Base-by-base conservation (phyloP, 129 eudicot genomes). In the Scalesia atractyloides region DNA sequence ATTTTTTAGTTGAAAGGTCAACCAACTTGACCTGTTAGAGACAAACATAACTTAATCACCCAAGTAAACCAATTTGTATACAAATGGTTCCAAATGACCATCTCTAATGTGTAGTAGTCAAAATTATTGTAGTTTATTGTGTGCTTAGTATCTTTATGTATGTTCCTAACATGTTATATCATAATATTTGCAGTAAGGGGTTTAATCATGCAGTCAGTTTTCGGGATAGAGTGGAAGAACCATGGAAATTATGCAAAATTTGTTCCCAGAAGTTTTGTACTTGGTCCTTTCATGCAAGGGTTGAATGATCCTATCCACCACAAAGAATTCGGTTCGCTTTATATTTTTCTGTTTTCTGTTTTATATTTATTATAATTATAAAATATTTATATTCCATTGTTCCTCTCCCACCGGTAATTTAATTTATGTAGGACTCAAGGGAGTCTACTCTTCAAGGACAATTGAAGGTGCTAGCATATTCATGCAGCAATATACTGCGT, bases 281-380 rank as follows among this genome's bases (percentile, higher is more conserved):
- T 86, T 39, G 99, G 96, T 80, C 83, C 97, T 69, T 82, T 95
- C 37, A 76, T 95, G 52, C 86, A 73, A 68, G 99, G 91, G 70
- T 76, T 95, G 79, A 95, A 95, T 82, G 99, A 95, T 84, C 94
- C 97, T 22, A 94, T 88, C 67, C 97, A 95, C 80, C 97, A 95
- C 83, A 90, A 86, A 85, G 99, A 90, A 76, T 95, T 95, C 71
- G 99, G 99, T 94, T 59, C 2, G 93, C 79, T 77, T 76, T 56
- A 33, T 56, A 59, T 53, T 37, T 51, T 56, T 48, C 30, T 73
- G 15, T 37, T 51, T 56, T 48, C 30, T 73, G 15, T n/a, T 73
- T 49, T 34, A 41, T 58, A 26, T 69, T 56, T 37, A 11, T 63
- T 75, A 17, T 24, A 22, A 11, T 63, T 75, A 17, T 24, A 22